Evolutionary conservation across 768 basidiomycete species (phyloP), one percentile per base, ranked within the genome.

Genomic region (Podaxis sp.): DNA sequence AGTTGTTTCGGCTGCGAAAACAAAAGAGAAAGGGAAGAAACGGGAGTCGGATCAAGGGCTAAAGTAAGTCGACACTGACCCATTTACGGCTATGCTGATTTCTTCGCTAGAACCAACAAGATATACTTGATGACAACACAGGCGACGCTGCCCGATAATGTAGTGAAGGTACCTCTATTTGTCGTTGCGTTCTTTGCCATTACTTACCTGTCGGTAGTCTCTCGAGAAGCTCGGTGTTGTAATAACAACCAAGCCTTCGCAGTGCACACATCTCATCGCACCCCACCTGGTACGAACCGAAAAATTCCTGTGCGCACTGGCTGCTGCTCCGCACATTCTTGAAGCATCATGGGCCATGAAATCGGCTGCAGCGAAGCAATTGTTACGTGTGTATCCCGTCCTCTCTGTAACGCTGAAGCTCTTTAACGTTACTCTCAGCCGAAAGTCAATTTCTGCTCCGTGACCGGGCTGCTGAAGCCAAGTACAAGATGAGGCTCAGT

Each of bases 251-350:
- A 82, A 85, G 77, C 64, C 79, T 89, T 0, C 68, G 0, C 86
- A 93, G 57, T 93, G 89, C 68, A 96, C 93, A 0, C 92, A 96
- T 74, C 79, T 97, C 15, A 72, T 96, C 52, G 84, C 85, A 11
- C 82, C 81, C 37, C 77, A 79, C 27, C 77, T 95, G 25, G 85
- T 88, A 4, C 84, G 94, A 2, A 96, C 94, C 0, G 91, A 94
- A 69, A 97, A 96, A 72, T 90, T 96, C 70, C 78, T 97, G 0
- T 87, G 86, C 66, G 91, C 91, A 0, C 76, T 96, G 66, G 79
- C 89, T 15, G 25, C 8, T 4, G 49, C 49, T 15, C 49, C 49
- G 4, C 13, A 50, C 3, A 77, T 96, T 52, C 74, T 97, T 22
- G 82, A 79, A 2, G 80, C 81, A 57, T 76, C 82, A 37, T 97